Conservation (phyloP, 73 alveolate species). For the Effrenium voratum region DNA sequence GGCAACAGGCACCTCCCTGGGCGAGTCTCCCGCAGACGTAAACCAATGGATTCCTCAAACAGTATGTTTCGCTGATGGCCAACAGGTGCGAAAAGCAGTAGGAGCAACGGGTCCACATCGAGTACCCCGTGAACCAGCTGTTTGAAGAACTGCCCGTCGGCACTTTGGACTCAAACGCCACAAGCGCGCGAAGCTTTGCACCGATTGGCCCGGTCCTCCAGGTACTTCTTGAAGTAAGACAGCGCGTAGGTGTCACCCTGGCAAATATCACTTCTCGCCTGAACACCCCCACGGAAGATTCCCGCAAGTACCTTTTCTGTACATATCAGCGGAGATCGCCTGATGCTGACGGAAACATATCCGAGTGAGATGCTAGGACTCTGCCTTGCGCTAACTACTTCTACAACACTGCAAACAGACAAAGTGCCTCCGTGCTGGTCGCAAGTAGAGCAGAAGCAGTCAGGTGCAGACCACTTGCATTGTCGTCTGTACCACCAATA, state of each 20-base stretch:
- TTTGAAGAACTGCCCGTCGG: not conserved
- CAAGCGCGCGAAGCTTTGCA: not conserved
- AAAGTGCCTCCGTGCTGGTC: no score
- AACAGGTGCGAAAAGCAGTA: not conserved
- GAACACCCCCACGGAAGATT: slow-evolving; percentile 26
- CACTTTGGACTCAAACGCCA: not conserved
- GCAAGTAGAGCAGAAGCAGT: no score
- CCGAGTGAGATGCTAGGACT: no score
- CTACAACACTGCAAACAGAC: no score
- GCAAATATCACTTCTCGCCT: slow-evolving; percentile 7
- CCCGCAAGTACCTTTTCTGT: no score
- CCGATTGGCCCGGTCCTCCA: slow-evolving; percentile 1
- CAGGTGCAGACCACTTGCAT: no score
- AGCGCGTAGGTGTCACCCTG: slow-evolving; percentile 79
- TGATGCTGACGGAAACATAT: no score
- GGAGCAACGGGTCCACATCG: not conserved
- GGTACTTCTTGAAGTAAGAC: slow-evolving; percentile 72
- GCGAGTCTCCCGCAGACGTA: not conserved
- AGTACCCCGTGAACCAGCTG: not conserved
- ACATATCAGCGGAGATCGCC: no score
- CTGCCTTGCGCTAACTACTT: no score
- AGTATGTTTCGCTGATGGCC: not conserved
- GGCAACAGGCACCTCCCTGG: not conserved
- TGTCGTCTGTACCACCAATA: no score
- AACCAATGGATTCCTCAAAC: not conserved